Evolutionary conservation across 2,329 filamentous ascomycete genomes (phyloP), one percentile per base, ranked within the genome.

Genomic region (Fusarium aywerte): DNA sequence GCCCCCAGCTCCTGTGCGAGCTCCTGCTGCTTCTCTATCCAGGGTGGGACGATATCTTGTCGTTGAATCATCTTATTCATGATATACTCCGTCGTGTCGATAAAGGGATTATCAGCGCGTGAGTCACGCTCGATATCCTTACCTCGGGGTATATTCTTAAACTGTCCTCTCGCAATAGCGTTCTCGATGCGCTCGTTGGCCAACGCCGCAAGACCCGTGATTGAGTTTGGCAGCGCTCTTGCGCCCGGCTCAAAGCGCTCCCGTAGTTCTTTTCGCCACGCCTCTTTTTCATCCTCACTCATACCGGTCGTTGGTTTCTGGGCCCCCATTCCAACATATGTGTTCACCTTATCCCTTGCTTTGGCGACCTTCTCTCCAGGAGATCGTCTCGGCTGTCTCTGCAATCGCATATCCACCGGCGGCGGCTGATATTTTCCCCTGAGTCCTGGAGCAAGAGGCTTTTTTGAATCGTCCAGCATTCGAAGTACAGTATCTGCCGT

Each of bases 1-100:
- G 84, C 83, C 13, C 83, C 85, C 1, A 89, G 85, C 1, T 91
- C 86, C 62, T 87, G 88, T 12, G 89, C 85, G 7, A 98, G 81
- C 73, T 97, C 93, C 76, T 98, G 95, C 77, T 99, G 96, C 80
- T 97, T 98, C 79, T 99, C 96, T 61, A 99, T 98, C 96, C 96
- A 99, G 0, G 95, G 95, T 1, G 96, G 96, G 1, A 97, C 92
- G 61, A 98, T 92, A 20, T 97, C 94, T 78, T 99, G 96, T 59
- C 91, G 90, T 80, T 97, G 92, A 66, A 99, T 97, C 82, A 98
- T 97, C 80, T 96, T 96, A 80, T 99, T 98, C 90, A 98, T 91
- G 72, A 98, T 92, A 76, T 97, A 97, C 78, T 98, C 95, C 0
- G 96, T 98, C 1, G 95, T 98, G 75, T 98, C 93, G 58, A 98